A percentile compares a stretch with the other conserved stretches of the same genome.
Evolutionary conservation across 306 rosid genomes (phyloP).

Genomic region (Senna tora): DNA sequence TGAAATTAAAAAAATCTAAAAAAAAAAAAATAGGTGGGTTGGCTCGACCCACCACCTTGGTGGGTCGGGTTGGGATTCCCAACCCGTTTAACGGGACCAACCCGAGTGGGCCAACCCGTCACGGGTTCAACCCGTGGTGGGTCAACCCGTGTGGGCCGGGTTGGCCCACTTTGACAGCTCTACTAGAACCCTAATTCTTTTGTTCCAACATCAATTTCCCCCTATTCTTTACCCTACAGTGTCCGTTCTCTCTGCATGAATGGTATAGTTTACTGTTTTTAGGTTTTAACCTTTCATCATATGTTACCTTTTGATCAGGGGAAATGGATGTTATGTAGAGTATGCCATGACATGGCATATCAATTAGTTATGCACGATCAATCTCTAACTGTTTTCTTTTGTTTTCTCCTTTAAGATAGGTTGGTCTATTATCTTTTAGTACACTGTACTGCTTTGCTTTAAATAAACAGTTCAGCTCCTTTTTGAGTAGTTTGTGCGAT

Average conservation of each 20-base stretch:
- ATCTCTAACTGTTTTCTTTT: not conserved
- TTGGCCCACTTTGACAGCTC: too few species aligned
- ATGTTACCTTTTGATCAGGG: constrained; percentile 11
- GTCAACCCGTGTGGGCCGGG: too few species aligned
- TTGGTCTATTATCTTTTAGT: constrained; percentile 11
- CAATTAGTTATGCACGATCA: constrained; percentile 5
- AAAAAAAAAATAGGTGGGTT: too few species aligned
- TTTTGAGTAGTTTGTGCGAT: too few species aligned
- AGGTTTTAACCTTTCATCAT: constrained; percentile 7
- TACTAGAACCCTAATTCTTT: not conserved
- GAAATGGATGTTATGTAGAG: not conserved
- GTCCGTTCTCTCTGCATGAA: not conserved
- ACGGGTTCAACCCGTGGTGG: too few species aligned
- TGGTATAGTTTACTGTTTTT: constrained; percentile 8
- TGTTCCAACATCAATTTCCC: not conserved
- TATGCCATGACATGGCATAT: constrained; percentile 11
- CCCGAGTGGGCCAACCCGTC: too few species aligned
- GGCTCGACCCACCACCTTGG: too few species aligned
- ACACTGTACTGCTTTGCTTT: not conserved
- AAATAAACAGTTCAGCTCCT: too few species aligned
- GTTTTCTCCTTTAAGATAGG: not conserved
- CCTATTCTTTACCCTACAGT: not conserved
- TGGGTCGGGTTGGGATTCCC: too few species aligned
- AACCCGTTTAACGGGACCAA: too few species aligned
- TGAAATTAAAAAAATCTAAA: too few species aligned